Evolutionary conservation across 306 rosid genomes (phyloP).

Genomic region (Erythrophleum fordii): DNA sequence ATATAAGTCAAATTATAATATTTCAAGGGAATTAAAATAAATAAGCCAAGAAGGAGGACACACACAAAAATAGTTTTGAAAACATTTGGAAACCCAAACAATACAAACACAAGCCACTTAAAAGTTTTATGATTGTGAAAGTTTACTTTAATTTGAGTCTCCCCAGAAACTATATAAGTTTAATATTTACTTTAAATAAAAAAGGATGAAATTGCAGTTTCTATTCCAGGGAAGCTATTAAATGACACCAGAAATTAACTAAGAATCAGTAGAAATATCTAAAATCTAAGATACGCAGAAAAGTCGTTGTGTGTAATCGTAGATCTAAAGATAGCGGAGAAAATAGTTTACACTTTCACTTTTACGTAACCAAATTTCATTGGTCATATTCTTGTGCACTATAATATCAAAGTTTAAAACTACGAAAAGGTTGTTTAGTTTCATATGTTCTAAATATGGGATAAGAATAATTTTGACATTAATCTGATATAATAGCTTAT

Average conservation of each 20-base stretch:
- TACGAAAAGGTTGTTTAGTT: background rate
- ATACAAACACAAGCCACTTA: background rate
- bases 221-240: background rate
- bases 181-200: background rate
- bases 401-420: background rate
- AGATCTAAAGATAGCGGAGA: background rate
- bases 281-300: background rate
- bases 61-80: background rate
- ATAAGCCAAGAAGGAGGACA: background rate
- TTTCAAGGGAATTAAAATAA: background rate
- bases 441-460: background rate
- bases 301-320: background rate
- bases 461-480: background rate
- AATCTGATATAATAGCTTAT: background rate
- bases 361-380: background rate
- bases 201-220: background rate
- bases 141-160: background rate
- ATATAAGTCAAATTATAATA: background rate
- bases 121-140: background rate
- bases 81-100: constrained; percentile 6
- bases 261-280: background rate
- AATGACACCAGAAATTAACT: background rate
- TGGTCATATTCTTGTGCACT: background rate
- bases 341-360: background rate
- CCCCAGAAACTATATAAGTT: background rate